Percentiles rank a stretch among this genome's conserved stretches.
Conservation (phyloP, 2,329 filamentous ascomycete species). For the Xylaria sp. region DNA sequence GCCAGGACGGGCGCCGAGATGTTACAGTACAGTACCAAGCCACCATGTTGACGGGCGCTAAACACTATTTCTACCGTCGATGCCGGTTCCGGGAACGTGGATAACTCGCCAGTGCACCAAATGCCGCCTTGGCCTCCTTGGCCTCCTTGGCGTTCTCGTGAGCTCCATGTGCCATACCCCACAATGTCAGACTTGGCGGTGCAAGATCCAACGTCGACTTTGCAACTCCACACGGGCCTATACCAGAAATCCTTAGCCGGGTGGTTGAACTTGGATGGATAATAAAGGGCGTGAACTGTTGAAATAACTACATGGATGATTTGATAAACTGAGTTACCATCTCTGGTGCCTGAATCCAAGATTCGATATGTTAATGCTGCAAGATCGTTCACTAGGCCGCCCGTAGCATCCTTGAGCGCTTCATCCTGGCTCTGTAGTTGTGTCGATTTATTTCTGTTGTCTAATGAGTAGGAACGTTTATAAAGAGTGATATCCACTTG, state of each 20-base stretch:
- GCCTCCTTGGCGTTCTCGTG: conserved; percentile 1
- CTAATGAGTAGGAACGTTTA: too few relatives aligned
- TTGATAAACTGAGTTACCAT: too few relatives aligned
- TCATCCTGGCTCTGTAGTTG: too few relatives aligned
- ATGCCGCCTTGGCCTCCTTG: conserved; percentile 23
- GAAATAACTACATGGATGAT: neutral
- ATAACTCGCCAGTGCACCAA: conserved; percentile 18
- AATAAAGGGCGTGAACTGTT: neutral
- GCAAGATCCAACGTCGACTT: neutral
- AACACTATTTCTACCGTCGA: conserved; percentile 6
- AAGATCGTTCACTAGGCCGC: too few relatives aligned
- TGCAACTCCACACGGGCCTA: neutral
- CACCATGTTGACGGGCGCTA: conserved; percentile 18
- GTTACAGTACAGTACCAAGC: conserved; percentile 31
- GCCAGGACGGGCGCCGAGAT: conserved; percentile 20
- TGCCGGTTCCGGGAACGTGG: conserved; percentile 13
- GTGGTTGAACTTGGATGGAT: neutral
- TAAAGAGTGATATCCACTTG: too few relatives aligned
- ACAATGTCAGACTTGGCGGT: conserved; percentile 1
- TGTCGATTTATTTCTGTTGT: too few relatives aligned
- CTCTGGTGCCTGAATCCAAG: too few relatives aligned
- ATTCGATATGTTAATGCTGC: too few relatives aligned
- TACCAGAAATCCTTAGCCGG: neutral
- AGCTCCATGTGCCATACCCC: neutral
- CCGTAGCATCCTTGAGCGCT: too few relatives aligned